Percentiles rank a stretch among this genome's conserved stretches.
Evolutionary conservation across 2,329 filamentous ascomycete species (phyloP).

Genomic region (Talaromyces albobiverticillius): DNA sequence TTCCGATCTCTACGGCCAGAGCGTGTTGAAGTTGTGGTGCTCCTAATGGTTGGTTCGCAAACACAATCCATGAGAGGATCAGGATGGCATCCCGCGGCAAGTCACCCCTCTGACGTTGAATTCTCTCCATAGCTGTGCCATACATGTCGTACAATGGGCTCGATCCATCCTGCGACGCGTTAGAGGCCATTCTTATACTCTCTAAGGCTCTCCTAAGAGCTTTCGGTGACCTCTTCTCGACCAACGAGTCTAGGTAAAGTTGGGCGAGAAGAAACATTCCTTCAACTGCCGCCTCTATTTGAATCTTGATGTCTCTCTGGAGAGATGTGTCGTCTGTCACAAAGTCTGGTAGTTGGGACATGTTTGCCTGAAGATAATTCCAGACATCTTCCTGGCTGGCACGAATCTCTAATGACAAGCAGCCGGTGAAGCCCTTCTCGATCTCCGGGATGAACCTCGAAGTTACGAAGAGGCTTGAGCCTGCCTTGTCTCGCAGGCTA

Average conservation of each 20-base stretch:
- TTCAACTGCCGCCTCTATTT: conserved; percentile 11
- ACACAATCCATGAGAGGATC: conserved; percentile 13
- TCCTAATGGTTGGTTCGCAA: conserved; percentile 6
- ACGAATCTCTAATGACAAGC: not conserved
- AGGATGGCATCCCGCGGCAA: not conserved
- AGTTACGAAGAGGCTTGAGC: conserved; percentile 25
- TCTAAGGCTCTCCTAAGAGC: not conserved
- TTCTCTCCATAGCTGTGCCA: conserved; percentile 21
- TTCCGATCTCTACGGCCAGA: conserved; percentile 22
- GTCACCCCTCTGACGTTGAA: conserved; percentile 13
- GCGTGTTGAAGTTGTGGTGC: conserved; percentile 14
- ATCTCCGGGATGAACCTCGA: conserved; percentile 26
- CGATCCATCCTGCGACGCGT: conserved; percentile 13
- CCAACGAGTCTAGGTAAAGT: conserved; percentile 10
- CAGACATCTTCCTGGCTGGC: not conserved
- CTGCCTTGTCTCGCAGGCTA: conserved; percentile 16
- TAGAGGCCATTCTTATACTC: conserved; percentile 13
- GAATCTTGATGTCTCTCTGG: conserved; percentile 16
- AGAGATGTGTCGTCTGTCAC: conserved; percentile 12
- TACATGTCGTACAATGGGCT: conserved; percentile 18
- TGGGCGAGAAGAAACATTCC: conserved; percentile 14
- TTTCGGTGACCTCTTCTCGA: conserved; percentile 19
- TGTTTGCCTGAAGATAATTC: not conserved
- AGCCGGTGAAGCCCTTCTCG: conserved; percentile 6
- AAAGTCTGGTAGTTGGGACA: conserved; percentile 15